Conservation (phyloP, 352 stramenopile species). For the Phytophthora ohioensis region DNA sequence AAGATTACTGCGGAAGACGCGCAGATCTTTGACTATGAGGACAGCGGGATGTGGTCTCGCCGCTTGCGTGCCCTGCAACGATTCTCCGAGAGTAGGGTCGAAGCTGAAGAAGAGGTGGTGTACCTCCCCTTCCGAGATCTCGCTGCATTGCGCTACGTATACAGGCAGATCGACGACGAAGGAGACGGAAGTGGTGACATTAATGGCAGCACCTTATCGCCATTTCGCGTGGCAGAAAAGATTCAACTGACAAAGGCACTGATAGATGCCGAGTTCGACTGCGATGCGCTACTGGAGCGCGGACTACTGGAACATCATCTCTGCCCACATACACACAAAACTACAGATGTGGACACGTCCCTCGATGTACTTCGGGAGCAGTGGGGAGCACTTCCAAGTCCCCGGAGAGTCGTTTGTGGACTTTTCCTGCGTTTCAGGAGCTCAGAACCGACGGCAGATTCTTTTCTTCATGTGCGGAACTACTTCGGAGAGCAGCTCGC, state of each 20-base stretch:
- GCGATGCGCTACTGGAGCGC: conserved; percentile 63
- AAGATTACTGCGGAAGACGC: conserved; percentile 68
- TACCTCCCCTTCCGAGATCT: conserved; percentile 65
- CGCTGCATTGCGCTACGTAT: conserved; percentile 70
- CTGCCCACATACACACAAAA: conserved; percentile 64
- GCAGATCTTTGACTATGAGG: conserved; percentile 70
- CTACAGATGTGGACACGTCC: conserved; percentile 74
- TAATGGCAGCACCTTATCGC: conserved; percentile 39
- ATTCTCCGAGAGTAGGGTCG: conserved; percentile 24
- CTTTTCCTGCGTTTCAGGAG: conserved; percentile 5
- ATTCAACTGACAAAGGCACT: conserved; percentile 79
- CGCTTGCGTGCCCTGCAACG: conserved; percentile 64
- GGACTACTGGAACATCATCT: conserved; percentile 62
- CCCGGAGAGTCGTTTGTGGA: conserved; percentile 35
- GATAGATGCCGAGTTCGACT: conserved; percentile 79
- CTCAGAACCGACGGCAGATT: conserved; percentile 42
- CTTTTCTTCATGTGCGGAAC: conserved; percentile 67
- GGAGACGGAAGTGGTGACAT: conserved; percentile 25
- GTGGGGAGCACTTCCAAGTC: conserved; percentile 55
- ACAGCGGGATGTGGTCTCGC: conserved; percentile 70
- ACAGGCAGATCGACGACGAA: conserved; percentile 67
- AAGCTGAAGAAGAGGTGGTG: conserved; percentile 21
- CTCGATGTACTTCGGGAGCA: conserved; percentile 63
- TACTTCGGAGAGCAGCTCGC: conserved; percentile 87
- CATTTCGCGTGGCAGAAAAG: conserved; percentile 83